These are phyloP conservation scores for Fonsecaea nubica DNA, from an alignment of 2,329 filamentous ascomycete genomes.

Conservation along the genomic window DNA sequence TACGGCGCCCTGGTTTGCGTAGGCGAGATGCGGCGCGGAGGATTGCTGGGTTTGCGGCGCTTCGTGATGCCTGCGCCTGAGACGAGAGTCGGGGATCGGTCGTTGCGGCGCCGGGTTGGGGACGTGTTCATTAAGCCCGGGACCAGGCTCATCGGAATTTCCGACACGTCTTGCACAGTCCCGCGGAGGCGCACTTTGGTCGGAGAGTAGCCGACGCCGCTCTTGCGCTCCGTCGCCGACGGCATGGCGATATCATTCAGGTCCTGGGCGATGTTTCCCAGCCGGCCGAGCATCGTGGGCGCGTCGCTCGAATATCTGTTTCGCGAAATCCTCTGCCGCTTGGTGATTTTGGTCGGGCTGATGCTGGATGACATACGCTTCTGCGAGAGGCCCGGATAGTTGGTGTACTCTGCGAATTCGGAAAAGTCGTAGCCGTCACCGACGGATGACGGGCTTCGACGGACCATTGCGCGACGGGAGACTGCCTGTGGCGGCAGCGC, in stretches of 20 bases:
- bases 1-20: conserved; percentile 2
- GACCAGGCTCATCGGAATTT: conserved; percentile 18
- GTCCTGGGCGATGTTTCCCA: conserved; percentile 21
- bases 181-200: conserved; percentile 1
- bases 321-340: conserved; percentile 6
- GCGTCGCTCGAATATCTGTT: conserved; percentile 9
- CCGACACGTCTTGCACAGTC: conserved; percentile 15
- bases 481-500: background rate
- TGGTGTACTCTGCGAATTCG: background rate
- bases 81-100: conserved; percentile 4
- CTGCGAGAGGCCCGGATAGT: background rate
- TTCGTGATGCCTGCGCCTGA: conserved; percentile 15
- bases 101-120: background rate
- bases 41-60: background rate
- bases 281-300: conserved; percentile 19
- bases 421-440: background rate
- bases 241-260: conserved; percentile 27
- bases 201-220: background rate
- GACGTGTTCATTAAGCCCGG: background rate
- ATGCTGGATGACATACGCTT: background rate
- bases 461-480: background rate
- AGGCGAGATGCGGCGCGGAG: background rate
- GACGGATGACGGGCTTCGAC: background rate
- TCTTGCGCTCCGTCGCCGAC: background rate
- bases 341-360: conserved; percentile 5